A percentile compares a stretch with the other conserved stretches of the same genome.
Conservation (phyloP, 2,329 filamentous ascomycete genomes). For the Ascochyta koolunga region DNA sequence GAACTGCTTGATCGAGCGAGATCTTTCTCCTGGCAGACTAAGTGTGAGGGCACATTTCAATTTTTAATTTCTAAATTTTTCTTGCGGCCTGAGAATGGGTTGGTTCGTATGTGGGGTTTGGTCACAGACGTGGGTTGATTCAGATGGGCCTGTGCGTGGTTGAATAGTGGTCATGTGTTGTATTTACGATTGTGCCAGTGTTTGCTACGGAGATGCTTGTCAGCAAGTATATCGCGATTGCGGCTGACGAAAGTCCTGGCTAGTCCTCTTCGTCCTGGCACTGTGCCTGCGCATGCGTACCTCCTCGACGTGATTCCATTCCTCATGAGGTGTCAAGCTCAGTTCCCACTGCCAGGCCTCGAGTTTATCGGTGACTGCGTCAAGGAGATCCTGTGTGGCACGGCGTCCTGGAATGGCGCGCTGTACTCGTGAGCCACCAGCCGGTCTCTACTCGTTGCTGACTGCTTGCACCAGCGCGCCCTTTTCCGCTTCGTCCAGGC, state of each 20-base stretch:
- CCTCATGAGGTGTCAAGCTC: not conserved
- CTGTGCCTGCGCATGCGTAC: not conserved
- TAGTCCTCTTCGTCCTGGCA: not conserved
- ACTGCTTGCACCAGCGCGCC: slow-evolving; percentile 45
- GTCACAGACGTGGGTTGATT: too few species aligned
- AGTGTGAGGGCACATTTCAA: slow-evolving; percentile 37
- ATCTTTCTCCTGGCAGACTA: slow-evolving; percentile 45
- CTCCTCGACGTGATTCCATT: not conserved
- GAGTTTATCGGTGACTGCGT: not conserved
- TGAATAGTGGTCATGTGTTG: too few species aligned
- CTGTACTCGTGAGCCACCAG: not conserved
- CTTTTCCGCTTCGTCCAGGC: slow-evolving; percentile 40
- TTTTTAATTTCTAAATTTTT: not conserved
- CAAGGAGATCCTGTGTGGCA: not conserved
- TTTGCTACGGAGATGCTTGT: too few species aligned
- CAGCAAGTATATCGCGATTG: too few species aligned
- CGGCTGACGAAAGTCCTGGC: too few species aligned
- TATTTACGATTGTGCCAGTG: too few species aligned
- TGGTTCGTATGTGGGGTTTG: too few species aligned
- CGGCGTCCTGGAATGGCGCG: not conserved
- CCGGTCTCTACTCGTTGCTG: slow-evolving; percentile 1
- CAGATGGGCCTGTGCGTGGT: too few species aligned
- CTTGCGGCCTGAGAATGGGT: too few species aligned
- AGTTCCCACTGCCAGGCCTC: not conserved
- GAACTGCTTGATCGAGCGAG: slow-evolving; percentile 42